These are phyloP conservation scores for Boletus fagicola DNA, from an alignment of 768 basidiomycete species.

Conservation along the genomic window DNA sequence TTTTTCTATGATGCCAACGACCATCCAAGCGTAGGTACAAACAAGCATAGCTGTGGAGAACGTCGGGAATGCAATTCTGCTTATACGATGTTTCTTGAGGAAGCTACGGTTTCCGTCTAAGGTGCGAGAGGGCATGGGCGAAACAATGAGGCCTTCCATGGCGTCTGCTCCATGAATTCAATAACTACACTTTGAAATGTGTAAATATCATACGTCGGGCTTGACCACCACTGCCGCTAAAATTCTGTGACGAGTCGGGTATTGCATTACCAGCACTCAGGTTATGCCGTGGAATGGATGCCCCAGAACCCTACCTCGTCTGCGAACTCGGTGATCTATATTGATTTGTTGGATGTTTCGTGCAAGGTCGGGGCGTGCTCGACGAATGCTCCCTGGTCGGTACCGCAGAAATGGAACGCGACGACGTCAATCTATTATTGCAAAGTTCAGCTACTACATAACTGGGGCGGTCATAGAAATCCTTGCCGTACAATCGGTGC, in stretches of 20 bases:
- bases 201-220: constrained; percentile 42
- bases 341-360: constrained; percentile 32
- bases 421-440: constrained; percentile 37
- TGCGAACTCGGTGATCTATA: constrained; percentile 65
- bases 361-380: constrained; percentile 51
- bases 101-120: too few species aligned
- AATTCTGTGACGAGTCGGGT: constrained; percentile 46
- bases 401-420: too few species aligned
- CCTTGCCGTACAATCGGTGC: too few species aligned
- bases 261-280: background rate
- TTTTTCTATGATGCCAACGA: too few species aligned
- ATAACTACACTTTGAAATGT: constrained; percentile 39
- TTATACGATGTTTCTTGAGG: too few species aligned
- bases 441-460: background rate
- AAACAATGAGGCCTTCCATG: too few species aligned
- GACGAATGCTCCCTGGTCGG: constrained; percentile 45
- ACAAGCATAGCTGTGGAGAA: too few species aligned
- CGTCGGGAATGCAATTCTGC: too few species aligned
- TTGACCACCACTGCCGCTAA: constrained; percentile 43
- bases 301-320: constrained; percentile 44
- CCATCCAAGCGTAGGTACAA: too few species aligned
- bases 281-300: background rate
- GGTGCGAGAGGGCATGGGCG: too few species aligned
- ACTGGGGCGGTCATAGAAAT: too few species aligned
- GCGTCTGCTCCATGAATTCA: too few species aligned